phyloP scores from a whole-genome alignment of 2,329 filamentous ascomycete species.

The Ophiostoma angusticollis region DNA sequence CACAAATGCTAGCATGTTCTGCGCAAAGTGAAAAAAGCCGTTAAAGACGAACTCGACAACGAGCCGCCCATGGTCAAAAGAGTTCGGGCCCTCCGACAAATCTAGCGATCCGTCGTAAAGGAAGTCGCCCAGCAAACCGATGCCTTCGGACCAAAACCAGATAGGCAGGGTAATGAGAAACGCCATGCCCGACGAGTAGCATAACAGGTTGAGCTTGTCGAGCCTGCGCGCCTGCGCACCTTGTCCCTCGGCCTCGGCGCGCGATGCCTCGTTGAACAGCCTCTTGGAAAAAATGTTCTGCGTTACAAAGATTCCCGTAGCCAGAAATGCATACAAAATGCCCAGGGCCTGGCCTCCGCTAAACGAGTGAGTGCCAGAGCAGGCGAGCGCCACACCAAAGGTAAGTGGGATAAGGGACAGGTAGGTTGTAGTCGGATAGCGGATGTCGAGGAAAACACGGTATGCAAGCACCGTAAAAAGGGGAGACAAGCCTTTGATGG shows the following conservation, averaged over 20 bases:
- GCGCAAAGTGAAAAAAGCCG: constrained; percentile 88
- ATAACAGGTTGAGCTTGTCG: constrained; percentile 92
- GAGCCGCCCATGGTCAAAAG: constrained; percentile 62
- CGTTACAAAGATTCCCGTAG: constrained; percentile 89
- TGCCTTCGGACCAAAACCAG: constrained; percentile 86
- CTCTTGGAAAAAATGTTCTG: constrained; percentile 99
- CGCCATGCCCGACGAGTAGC: constrained; percentile 90
- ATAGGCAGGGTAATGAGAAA: constrained; percentile 80
- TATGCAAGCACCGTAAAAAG: constrained; percentile 93
- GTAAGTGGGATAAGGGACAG: constrained; percentile 83
- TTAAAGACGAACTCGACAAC: constrained; percentile 91
- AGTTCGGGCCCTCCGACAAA: constrained; percentile 44
- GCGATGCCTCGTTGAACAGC: constrained; percentile 87
- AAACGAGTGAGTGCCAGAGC: constrained; percentile 67
- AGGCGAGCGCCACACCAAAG: constrained; percentile 87
- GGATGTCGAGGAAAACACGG: constrained; percentile 75
- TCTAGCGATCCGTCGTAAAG: constrained; percentile 67
- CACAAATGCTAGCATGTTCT: constrained; percentile 91
- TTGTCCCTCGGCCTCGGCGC: constrained; percentile 62
- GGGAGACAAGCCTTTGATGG: constrained; percentile 93
- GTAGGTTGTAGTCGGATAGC: constrained; percentile 78
- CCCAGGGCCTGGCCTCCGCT: constrained; percentile 70
- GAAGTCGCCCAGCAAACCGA: constrained; percentile 64
- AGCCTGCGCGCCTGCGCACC: constrained; percentile 59
- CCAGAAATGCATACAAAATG: constrained; percentile 76